Conservation (phyloP, 2,329 filamentous ascomycete species). For the Teratosphaeria viscida region DNA sequence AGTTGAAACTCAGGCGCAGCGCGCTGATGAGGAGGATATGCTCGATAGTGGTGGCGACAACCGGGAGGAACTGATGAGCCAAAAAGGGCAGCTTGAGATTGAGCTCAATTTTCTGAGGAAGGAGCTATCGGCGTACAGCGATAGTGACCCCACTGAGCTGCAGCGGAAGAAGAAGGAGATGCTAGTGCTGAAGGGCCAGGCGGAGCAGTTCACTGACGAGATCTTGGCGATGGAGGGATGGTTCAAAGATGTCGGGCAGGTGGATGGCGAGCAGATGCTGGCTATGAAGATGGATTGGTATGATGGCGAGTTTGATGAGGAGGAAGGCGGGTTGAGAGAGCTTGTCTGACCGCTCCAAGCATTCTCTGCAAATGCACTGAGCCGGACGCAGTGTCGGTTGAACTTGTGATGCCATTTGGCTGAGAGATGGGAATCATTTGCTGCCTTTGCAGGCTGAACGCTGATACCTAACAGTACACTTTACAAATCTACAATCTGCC, state of each 20-base stretch:
- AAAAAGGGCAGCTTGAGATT: conserved; percentile 26
- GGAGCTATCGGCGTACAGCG: conserved; percentile 35
- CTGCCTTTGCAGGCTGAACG: neutral
- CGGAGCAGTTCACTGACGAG: conserved; percentile 33
- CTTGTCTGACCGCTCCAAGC: conserved; percentile 4
- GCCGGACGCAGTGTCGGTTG: neutral
- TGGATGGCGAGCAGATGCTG: conserved; percentile 29
- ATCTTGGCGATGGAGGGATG: conserved; percentile 38
- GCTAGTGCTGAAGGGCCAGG: conserved; percentile 18
- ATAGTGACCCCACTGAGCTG: conserved; percentile 36
- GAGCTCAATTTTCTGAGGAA: conserved; percentile 29
- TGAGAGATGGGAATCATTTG: neutral
- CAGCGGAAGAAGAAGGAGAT: conserved; percentile 30
- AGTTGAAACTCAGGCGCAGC: conserved; percentile 27
- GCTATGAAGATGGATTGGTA: conserved; percentile 38
- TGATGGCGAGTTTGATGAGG: conserved; percentile 44
- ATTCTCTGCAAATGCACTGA: neutral
- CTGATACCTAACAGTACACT: neutral
- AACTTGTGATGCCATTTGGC: neutral
- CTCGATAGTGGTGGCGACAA: conserved; percentile 23
- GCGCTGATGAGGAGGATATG: conserved; percentile 28
- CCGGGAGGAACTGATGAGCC: conserved; percentile 28
- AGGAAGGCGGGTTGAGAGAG: conserved; percentile 42
- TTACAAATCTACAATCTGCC: neutral
- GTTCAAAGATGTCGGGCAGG: conserved; percentile 19